Percentiles rank a stretch among this genome's conserved stretches.
Conservation (phyloP, 75 land plant species). For the Isoetes taiwanensis region DNA sequence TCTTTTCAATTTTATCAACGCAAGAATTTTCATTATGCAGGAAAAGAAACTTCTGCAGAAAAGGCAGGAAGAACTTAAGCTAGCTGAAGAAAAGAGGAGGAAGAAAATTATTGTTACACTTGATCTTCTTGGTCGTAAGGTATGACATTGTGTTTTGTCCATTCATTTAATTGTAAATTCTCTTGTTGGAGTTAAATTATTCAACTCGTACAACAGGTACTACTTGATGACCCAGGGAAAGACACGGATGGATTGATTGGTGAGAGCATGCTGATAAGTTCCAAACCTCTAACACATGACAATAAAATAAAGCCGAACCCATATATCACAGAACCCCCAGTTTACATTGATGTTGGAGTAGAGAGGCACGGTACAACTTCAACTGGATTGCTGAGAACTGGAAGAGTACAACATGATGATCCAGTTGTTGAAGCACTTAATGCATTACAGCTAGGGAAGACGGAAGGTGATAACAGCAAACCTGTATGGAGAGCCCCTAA, state of each 20-base stretch:
- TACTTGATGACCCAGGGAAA: neutral
- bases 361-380: neutral
- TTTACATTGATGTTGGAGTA: conserved; percentile 39
- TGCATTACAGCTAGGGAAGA: no score
- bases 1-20: no score
- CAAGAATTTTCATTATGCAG: no score
- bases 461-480: no score
- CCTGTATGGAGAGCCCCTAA: no score
- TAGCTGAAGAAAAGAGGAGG: conserved; percentile 41
- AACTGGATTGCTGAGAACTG: conserved; percentile 41
- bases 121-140: conserved; percentile 92
- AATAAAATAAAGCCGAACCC: conserved; percentile 80
- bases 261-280: conserved; percentile 3
- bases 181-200: neutral
- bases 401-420: conserved; percentile 75
- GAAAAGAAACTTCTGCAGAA: conserved; percentile 65
- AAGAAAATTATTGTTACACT: conserved; percentile 66
- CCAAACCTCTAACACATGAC: conserved; percentile 25
- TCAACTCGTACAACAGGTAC: neutral
- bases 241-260: neutral
- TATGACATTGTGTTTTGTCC: conserved; percentile 2
- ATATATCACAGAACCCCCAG: conserved; percentile 40
- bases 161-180: neutral
- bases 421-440: conserved; percentile 25
- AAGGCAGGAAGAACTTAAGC: conserved; percentile 52